A percentile compares a stretch with the other conserved stretches of the same genome.
These are phyloP conservation scores for Ceratonia siliqua DNA, from an alignment of 306 rosid genomes.

Conservation along the genomic window DNA sequence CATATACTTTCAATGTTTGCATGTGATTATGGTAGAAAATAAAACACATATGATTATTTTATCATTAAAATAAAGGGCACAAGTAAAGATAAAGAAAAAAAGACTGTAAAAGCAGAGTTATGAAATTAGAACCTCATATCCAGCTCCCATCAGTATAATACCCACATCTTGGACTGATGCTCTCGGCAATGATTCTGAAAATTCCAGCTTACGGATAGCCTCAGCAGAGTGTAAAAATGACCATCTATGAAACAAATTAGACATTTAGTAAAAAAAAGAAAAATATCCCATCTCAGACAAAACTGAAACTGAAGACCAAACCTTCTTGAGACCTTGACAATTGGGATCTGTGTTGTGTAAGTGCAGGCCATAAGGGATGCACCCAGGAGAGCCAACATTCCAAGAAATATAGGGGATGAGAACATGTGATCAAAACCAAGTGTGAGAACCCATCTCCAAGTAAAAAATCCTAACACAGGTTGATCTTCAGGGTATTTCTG, in stretches of 20 bases:
- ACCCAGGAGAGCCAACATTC: conserved; percentile 68
- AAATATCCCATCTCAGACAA: conserved; percentile 25
- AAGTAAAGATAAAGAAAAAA: neutral
- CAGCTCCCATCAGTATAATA: conserved; percentile 85
- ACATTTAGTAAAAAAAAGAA: conserved; percentile 2
- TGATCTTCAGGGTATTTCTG: conserved; percentile 79
- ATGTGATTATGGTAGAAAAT: neutral
- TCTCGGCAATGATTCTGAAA: conserved; percentile 79
- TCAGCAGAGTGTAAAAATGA: conserved; percentile 74
- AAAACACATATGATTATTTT: neutral
- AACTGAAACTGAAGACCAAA: conserved; percentile 33
- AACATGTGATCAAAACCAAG: conserved; percentile 96
- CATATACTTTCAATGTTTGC: neutral
- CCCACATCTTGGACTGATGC: conserved; percentile 87
- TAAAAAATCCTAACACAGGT: conserved; percentile 81
- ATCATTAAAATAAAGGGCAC: neutral
- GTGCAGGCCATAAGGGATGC: conserved; percentile 95
- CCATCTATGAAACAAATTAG: conserved; percentile 64
- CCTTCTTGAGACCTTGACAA: conserved; percentile 92
- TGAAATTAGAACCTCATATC: conserved; percentile 74
- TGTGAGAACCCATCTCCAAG: conserved; percentile 94
- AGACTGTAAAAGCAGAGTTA: conserved; percentile 22
- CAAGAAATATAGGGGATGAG: conserved; percentile 79
- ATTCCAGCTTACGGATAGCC: conserved; percentile 77
- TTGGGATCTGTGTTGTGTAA: conserved; percentile 92